phyloP scores from a whole-genome alignment of 345 rosid genomes.

The Schrenkiella parvula region DNA sequence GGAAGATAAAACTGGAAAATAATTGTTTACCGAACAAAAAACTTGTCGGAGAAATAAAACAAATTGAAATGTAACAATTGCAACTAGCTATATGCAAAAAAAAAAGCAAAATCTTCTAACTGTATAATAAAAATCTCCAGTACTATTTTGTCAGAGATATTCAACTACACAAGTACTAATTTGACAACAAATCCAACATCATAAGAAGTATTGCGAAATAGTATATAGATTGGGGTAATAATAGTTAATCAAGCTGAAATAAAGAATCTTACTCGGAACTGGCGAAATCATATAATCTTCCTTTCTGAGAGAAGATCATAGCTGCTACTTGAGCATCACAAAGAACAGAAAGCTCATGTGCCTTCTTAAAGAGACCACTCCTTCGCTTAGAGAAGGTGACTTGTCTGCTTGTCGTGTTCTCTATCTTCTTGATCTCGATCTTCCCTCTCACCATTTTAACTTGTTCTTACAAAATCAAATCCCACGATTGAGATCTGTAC shows the following conservation, averaged over 20 bases:
- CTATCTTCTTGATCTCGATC: conserved; percentile 52
- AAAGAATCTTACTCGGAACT: conserved; percentile 40
- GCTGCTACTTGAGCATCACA: conserved; percentile 55
- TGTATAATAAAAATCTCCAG: conserved; percentile 10
- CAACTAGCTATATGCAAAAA: neutral
- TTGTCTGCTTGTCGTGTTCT: conserved; percentile 51
- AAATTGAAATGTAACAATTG: neutral
- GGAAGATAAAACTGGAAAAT: neutral
- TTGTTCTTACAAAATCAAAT: conserved; percentile 1
- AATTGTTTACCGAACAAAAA: neutral
- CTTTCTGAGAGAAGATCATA: conserved; percentile 51
- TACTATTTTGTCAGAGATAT: conserved; percentile 7
- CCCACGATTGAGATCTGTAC: neutral
- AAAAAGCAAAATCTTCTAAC: neutral
- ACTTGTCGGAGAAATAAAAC: neutral
- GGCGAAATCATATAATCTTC: conserved; percentile 43
- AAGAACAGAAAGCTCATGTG: conserved; percentile 52
- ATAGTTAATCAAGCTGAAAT: neutral
- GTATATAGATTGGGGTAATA: neutral
- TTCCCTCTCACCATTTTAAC: conserved; percentile 53
- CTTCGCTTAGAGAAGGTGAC: conserved; percentile 56
- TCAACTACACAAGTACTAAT: conserved; percentile 5
- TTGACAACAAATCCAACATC: neutral
- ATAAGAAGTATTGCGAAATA: neutral
- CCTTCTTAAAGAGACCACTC: conserved; percentile 57